A percentile compares a stretch with the other conserved stretches of the same genome.
Conservation (phyloP, 2,329 filamentous ascomycete genomes). For the Salinomyces thailandicus region DNA sequence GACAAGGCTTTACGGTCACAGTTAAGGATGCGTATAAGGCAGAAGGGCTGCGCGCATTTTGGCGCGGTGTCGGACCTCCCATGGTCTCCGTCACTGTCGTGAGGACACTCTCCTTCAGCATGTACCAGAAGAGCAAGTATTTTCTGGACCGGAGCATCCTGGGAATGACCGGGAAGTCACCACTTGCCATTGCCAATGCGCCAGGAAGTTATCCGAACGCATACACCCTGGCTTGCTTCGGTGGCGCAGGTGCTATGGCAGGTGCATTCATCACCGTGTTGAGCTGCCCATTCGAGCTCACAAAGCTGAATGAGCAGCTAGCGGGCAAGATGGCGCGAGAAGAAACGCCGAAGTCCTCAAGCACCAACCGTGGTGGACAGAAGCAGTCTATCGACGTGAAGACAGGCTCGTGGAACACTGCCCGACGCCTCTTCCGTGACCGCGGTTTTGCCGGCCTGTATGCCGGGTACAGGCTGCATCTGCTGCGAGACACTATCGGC, state of each 20-base stretch:
- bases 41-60: conserved; percentile 42
- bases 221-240: conserved; percentile 66
- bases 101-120: conserved; percentile 66
- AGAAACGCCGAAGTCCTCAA: conserved; percentile 2
- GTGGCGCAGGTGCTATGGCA: conserved; percentile 65
- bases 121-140: conserved; percentile 70
- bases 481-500: conserved; percentile 77
- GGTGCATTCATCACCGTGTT: conserved; percentile 70
- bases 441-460: conserved; percentile 65
- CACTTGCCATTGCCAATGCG: conserved; percentile 61
- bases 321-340: conserved; percentile 59
- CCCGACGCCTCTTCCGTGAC: conserved; percentile 65
- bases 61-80: conserved; percentile 59
- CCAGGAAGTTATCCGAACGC: conserved; percentile 60
- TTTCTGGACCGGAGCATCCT: conserved; percentile 61
- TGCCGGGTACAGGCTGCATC: conserved; percentile 67
- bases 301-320: conserved; percentile 79
- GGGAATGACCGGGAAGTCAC: conserved; percentile 54
- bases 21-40: conserved; percentile 60
- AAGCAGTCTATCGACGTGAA: conserved; percentile 9
- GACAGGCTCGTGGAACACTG: conserved; percentile 40
- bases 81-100: conserved; percentile 68
- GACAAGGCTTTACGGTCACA: conserved; percentile 49
- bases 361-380: background rate
- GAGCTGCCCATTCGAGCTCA: conserved; percentile 79